Conservation (phyloP, 805 yeast species). For the Kodamaea sagamina region DNA sequence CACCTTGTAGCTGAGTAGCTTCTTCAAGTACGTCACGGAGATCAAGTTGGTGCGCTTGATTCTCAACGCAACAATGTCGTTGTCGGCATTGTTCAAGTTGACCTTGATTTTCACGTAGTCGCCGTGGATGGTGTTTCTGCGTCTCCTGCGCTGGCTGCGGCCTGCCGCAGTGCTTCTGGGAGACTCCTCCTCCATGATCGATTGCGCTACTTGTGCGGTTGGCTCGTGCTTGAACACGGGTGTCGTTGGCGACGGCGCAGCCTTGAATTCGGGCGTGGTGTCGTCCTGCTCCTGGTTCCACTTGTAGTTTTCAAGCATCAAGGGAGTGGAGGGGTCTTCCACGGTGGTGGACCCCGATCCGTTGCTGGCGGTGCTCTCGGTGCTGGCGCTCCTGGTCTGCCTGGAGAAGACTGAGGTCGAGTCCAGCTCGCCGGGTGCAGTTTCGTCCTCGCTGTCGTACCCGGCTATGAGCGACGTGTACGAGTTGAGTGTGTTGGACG, state of each 20-base stretch:
- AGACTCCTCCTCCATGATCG: slow-evolving; percentile 2
- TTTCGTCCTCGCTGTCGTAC: slow-evolving; percentile 26
- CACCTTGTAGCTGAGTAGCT: slow-evolving; percentile 29
- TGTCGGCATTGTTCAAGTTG: slow-evolving; percentile 26
- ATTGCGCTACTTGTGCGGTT: not conserved
- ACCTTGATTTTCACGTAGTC: slow-evolving; percentile 30
- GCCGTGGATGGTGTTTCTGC: slow-evolving; percentile 7
- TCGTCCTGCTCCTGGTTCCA: slow-evolving; percentile 8
- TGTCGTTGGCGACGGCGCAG: slow-evolving; percentile 9
- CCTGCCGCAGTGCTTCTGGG: slow-evolving; percentile 2
- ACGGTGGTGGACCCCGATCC: not conserved
- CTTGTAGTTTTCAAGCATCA: slow-evolving; percentile 7
- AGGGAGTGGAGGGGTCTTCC: slow-evolving; percentile 6
- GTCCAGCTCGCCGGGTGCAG: slow-evolving; percentile 14
- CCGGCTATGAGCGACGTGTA: slow-evolving; percentile 32
- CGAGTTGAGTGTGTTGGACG: slow-evolving; percentile 27
- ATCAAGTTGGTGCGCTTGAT: slow-evolving; percentile 26
- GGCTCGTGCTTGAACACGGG: slow-evolving; percentile 2
- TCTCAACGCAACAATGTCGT: slow-evolving; percentile 32
- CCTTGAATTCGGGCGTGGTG: not conserved
- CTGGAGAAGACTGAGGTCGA: slow-evolving; percentile 16
- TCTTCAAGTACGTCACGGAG: slow-evolving; percentile 29
- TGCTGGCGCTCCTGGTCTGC: slow-evolving; percentile 9
- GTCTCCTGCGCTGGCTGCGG: slow-evolving; percentile 4
- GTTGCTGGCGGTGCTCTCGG: slow-evolving; percentile 8